A percentile compares a stretch with the other conserved stretches of the same genome.
Evolutionary conservation across 257 asterid genomes (phyloP).

Genomic region (Petunia axillaris): DNA sequence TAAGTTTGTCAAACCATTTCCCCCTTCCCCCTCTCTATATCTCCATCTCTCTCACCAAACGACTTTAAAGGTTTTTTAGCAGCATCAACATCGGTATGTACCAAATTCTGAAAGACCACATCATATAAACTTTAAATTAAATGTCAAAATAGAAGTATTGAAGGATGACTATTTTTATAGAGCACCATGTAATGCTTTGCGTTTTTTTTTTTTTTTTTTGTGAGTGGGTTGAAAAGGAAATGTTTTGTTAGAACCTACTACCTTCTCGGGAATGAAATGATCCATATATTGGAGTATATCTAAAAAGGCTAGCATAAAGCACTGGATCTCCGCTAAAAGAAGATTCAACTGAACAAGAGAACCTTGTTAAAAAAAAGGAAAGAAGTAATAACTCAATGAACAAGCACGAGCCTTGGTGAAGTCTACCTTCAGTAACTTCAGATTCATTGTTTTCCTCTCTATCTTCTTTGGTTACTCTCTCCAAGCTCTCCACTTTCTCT

Average conservation of each 20-base stretch:
- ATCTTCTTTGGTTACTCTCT: constrained; percentile 44
- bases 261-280: neutral
- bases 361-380: neutral
- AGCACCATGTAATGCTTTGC: neutral
- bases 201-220: no score
- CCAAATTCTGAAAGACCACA: neutral
- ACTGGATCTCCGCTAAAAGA: neutral
- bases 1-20: neutral
- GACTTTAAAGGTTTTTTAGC: neutral
- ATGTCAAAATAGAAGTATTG: neutral
- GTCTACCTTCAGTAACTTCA: constrained; percentile 71
- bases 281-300: neutral
- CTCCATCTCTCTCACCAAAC: neutral
- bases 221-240: no score
- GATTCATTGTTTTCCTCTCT: constrained; percentile 62
- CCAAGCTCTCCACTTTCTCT: constrained; percentile 58
- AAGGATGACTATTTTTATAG: neutral
- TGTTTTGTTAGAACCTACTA: neutral
- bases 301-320: neutral
- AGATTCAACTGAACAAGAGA: neutral
- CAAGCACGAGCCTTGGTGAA: neutral
- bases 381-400: neutral
- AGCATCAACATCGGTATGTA: neutral
- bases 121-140: neutral
- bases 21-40: neutral